Evolutionary conservation across 768 basidiomycete species (phyloP), one percentile per base, ranked within the genome.

Genomic region (Lactarius quietus): DNA sequence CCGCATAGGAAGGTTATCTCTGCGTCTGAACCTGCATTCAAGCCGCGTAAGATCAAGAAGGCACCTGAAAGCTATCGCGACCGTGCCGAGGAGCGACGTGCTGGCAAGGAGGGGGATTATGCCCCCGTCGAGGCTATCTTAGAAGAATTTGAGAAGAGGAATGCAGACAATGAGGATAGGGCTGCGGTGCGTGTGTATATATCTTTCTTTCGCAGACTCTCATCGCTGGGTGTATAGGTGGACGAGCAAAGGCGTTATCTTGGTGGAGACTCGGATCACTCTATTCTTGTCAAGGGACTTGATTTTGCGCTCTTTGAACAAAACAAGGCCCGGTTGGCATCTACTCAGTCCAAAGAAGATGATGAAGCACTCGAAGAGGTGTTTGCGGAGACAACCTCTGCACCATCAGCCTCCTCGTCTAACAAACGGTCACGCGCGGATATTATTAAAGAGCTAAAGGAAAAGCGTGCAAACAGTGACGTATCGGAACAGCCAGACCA

Each of bases 271-370:
- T 85, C 86, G 48, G 83, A 90, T 64, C 93, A 95, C 73, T 87
- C 92, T 14, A 83, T 95, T 63, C 84, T 95, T 14, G 92, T 95
- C 48, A 96, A 94, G 72, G 93, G 93, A 31, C 86, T 98, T 54
- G 95, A 98, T 73, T 82, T 89, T 69, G 89, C 92, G 0, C 83
- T 97, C 8, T 80, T 97, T 18, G 90, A 93, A 71, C 90, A 93
- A 70, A 87, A 90, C 68, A 93, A 87, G 75, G 88, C 89, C 3
- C 86, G 87, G 43, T 79, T 78, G 1, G 77, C 80, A 3, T 74
- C 79, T n/a, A 62, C 66, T 23, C 61, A 71, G 20, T 78, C 83
- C 17, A 78, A 81, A 5, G 87, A 87, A 55, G 89, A 91, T 69
- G 92, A 96, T 66, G 92, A 91, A 15, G 81, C 84, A 2, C 86